phyloP scores from a whole-genome alignment of 2,329 filamentous ascomycete species.

The Microthyrium microscopicum region DNA sequence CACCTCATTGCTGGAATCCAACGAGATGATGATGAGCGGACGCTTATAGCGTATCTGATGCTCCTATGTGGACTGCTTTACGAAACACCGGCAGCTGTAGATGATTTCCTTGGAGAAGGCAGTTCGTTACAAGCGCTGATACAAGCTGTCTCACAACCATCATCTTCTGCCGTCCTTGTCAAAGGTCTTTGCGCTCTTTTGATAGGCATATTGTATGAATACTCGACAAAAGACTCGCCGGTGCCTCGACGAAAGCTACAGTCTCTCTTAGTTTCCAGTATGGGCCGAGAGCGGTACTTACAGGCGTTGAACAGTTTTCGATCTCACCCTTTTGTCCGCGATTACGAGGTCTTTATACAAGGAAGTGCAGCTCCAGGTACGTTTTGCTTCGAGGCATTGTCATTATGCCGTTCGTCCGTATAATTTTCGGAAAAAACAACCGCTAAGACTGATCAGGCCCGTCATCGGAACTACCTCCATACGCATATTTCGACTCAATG shows the following conservation, averaged over 20 bases:
- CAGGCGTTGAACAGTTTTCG: slow-evolving; percentile 65
- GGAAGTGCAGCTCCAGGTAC: slow-evolving; percentile 19
- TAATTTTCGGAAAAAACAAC: too few species aligned
- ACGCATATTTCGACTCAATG: slow-evolving; percentile 68
- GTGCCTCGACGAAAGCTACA: slow-evolving; percentile 69
- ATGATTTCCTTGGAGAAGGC: slow-evolving; percentile 83
- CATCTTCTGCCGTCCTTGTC: slow-evolving; percentile 37
- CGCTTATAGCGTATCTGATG: slow-evolving; percentile 78
- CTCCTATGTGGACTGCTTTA: slow-evolving; percentile 79
- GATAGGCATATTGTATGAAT: slow-evolving; percentile 83
- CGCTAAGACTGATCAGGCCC: too few species aligned
- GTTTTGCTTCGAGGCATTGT: too few species aligned
- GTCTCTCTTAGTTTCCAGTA: slow-evolving; percentile 54
- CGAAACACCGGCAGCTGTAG: slow-evolving; percentile 78
- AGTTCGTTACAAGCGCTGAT: slow-evolving; percentile 81
- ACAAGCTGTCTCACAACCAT: slow-evolving; percentile 43
- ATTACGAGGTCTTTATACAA: slow-evolving; percentile 76
- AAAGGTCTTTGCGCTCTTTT: slow-evolving; percentile 74
- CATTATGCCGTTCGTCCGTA: too few species aligned
- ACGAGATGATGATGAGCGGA: slow-evolving; percentile 58
- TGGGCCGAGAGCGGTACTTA: slow-evolving; percentile 77
- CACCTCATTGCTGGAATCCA: slow-evolving; percentile 72
- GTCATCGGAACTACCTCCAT: slow-evolving; percentile 16
- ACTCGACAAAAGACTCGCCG: slow-evolving; percentile 92
- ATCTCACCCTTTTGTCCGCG: slow-evolving; percentile 60